A percentile compares a stretch with the other conserved stretches of the same genome.
These are phyloP conservation scores for Exophiala dermatitidis DNA, from an alignment of 2,329 filamentous ascomycete species.

Conservation along the genomic window DNA sequence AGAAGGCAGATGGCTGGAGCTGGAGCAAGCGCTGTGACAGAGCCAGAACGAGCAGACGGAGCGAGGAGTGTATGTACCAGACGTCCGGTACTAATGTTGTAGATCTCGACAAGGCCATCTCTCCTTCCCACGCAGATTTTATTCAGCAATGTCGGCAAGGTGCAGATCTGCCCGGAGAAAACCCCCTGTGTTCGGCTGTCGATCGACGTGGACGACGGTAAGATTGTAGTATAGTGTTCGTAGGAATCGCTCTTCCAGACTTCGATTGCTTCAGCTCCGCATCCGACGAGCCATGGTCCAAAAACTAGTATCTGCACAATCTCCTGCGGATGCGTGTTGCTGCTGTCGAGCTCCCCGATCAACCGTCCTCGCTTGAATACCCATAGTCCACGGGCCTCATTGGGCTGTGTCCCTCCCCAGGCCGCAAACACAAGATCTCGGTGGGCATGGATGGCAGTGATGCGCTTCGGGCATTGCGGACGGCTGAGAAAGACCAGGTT, in stretches of 20 bases:
- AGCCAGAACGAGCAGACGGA: slow-evolving; percentile 61
- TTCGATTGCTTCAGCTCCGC: slow-evolving; percentile 66
- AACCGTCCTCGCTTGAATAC: slow-evolving; percentile 87
- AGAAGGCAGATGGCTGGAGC: slow-evolving; percentile 77
- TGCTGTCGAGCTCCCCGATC: slow-evolving; percentile 64
- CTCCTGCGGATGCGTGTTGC: slow-evolving; percentile 54
- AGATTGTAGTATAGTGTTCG: slow-evolving; percentile 84
- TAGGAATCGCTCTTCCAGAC: slow-evolving; percentile 79
- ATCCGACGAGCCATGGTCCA: slow-evolving; percentile 84
- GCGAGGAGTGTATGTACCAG: slow-evolving; percentile 85
- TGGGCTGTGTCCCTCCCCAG: slow-evolving; percentile 60
- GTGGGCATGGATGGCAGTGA: slow-evolving; percentile 83
- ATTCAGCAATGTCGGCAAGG: slow-evolving; percentile 91
- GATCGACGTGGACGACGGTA: slow-evolving; percentile 47
- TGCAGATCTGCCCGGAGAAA: slow-evolving; percentile 72
- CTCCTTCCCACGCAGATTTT: slow-evolving; percentile 84
- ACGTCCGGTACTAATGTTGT: slow-evolving; percentile 90
- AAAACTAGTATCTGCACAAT: slow-evolving; percentile 74
- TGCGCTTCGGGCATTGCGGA: slow-evolving; percentile 76
- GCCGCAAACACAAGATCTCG: slow-evolving; percentile 83
- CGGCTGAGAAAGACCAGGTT: slow-evolving; percentile 90
- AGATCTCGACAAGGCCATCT: slow-evolving; percentile 90
- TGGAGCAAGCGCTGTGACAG: slow-evolving; percentile 80
- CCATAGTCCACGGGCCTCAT: slow-evolving; percentile 66
- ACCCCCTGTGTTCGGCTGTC: slow-evolving; percentile 54